A percentile compares a stretch with the other conserved stretches of the same genome.
phyloP scores from a whole-genome alignment of 805 yeast genomes.

The Ogataea saltuana region DNA sequence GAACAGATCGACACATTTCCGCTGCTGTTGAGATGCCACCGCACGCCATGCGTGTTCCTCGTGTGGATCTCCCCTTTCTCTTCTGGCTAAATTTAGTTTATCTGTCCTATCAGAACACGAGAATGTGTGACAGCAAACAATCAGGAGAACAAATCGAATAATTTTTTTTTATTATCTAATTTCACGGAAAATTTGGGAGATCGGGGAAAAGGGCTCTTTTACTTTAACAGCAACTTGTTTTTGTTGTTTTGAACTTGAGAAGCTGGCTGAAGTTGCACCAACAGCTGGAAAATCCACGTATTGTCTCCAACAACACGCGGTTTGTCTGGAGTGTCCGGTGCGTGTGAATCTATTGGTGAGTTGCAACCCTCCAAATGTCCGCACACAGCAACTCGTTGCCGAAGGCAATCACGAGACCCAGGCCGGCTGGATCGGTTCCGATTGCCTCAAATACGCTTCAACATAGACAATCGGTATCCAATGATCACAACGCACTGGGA shows the following conservation, averaged over 20 bases:
- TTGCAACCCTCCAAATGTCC: too few species aligned
- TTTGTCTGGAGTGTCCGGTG: too few species aligned
- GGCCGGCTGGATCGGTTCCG: conserved; percentile 10
- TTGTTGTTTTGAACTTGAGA: too few species aligned
- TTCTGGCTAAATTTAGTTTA: not conserved
- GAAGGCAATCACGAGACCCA: conserved; percentile 21
- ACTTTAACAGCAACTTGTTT: too few species aligned
- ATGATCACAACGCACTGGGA: conserved; percentile 38
- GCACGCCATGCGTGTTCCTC: not conserved
- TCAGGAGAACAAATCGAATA: too few species aligned
- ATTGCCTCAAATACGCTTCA: conserved; percentile 9
- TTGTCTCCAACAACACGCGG: too few species aligned
- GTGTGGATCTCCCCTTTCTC: not conserved
- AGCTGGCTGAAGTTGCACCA: too few species aligned
- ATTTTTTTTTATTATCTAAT: not conserved
- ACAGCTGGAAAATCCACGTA: too few species aligned
- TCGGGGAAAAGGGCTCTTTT: not conserved
- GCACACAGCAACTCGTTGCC: conserved; percentile 24
- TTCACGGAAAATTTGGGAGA: not conserved
- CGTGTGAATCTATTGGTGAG: too few species aligned
- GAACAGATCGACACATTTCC: too few species aligned
- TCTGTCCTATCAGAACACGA: conserved; percentile 4
- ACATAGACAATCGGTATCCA: conserved; percentile 25
- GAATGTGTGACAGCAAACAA: conserved; percentile 5
- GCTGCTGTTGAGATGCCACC: too few species aligned